Base-by-base conservation (phyloP, 2,329 filamentous ascomycete species). In the Sporothrix schenckii region DNA sequence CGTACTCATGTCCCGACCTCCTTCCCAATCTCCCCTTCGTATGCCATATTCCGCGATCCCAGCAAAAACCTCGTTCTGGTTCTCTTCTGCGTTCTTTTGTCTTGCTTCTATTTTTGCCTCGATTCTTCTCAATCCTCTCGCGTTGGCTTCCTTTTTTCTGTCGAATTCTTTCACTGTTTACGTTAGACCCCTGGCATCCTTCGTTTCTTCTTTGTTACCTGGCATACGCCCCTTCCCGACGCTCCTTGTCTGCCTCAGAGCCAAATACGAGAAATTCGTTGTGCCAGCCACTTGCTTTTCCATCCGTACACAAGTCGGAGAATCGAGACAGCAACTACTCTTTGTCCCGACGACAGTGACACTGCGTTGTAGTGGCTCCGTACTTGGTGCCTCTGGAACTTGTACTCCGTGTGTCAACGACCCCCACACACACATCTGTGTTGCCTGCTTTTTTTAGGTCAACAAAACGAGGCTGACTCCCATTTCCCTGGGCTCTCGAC, bases 81-180 rank as follows among this genome's bases (percentile, higher is more conserved):
- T 30, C 10, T 52, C 19, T 30, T 30, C 47, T 52, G 39, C 19
- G 19, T 30, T 27, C 21, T 24, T 49, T 30, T 66, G n/a, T 52
- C 14, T 19, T 27, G 39, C n/a, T 67, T 53, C 10, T 69, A 50
- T n/a, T 50, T 34, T 58, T 68, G 14, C 49, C 67, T 41, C 61
- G 19, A 21, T 50, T 50, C 16, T 6, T 50, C 39, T 41, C n/a
- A 14, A 24, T 50, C 19, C 27, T 11, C 50, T 30, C 50, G 52
- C 6, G 24, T 11, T 27, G 56, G 39, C 10, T 39, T 50, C 19
- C 53, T 39, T 39, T 44, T 65, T 13, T 61, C 47, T 19, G 52
- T 61, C 30, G 84, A 85, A 2, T 72, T 87, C 60, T 66, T 34
- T 66, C 47, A 24, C 30, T 53, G 27, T 53, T 50, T 53, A 52